Base-by-base conservation (phyloP, 1,284 basidiomycete species). In the Pterula multifida region DNA sequence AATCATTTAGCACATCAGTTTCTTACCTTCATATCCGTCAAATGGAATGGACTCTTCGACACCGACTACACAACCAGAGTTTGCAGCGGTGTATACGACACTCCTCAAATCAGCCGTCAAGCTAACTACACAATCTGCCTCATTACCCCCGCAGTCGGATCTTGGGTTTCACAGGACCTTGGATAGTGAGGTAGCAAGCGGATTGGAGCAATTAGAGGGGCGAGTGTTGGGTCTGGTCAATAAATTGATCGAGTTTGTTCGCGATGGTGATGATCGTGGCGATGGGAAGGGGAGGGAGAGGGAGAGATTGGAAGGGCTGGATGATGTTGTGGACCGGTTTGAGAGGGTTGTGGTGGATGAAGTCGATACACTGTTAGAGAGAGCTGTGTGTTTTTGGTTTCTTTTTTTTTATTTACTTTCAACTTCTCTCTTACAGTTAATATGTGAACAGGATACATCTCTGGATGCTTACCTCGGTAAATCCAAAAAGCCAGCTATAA, bases 281-380 rank as follows among this genome's bases (percentile, higher is more conserved):
- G 81, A 75, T 61, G 72, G 66, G 4, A 81, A 75, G 61, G 63
- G 52, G 12, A 64, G 66, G 50, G 58, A 6, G 23, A 17, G 6
- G 6, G 45, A 47, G 17, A 4, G 6, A 9, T n/a, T 88, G 49
- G 70, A 75, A 54, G 76, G 71, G 50, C 76, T 85, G 57, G 90
- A 93, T 55, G 86, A 93, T 65, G 72, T 94, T 1, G 66, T 83
- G 21, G 91, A 95, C 61, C 78, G 78, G 55, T 96, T 92, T 63
- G 76, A 83, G 54, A 70, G 76, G n/a, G 62, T 78, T 26, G 75
- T 95, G 0, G 84, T 90, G 15, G 90, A 94, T 61, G 69, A 80
- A 0, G 78, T 96, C 67, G 95, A 98, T 63, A 74, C 78, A 35
- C 63, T 97, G 50, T 67, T 96, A 51, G 95, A 98, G 65, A 75